Base-by-base conservation (phyloP, 176 grass and related monocot species). In the Bonia amplexicaulis region DNA sequence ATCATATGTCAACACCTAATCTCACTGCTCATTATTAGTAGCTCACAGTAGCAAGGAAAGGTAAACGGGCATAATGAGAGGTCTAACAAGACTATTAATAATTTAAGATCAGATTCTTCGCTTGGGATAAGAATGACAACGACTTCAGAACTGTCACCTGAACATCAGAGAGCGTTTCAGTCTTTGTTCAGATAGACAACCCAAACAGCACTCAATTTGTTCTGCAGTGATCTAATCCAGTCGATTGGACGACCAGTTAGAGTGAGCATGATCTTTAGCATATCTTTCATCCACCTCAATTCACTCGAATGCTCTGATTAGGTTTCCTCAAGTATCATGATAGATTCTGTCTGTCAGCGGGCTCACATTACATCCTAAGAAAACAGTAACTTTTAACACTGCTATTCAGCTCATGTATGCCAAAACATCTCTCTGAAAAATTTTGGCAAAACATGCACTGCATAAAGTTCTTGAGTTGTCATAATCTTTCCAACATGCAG, bases 1-100 rank as follows among this genome's bases (percentile, higher is more conserved):
- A 87, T 9, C 74, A 71, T 37, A 61, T 71, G 84, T 80, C 85
- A 90, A 90, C 89, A 75, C 60, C 85, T 80, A 84, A 80, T 80
- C 85, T 58, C 74, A 55, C 74, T 76, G 47, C 58, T 78, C 47
- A 77, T 74, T 86, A 49, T 73, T 48, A 76, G 22, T 68, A 57
- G 59, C 49, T 66, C 4, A 25, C 60, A 74, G 67, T 61, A 73
- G 57, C 78, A 59, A 78, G n/a, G 9, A 68, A 60, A 42, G 55
- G 73, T 60, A 14, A 25, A 37, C 37, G 14, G 73, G 46, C 26
- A 46, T 72, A 65, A 57, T 1, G 19, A 60, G 47, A 66, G 53
- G 55, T 11, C 63, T 53, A 20, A 16, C 42, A 9, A 52, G 46
- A 20, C 31, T 54, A 40, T 16, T 48, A 47, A 61, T 22, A 61